Percentiles rank a stretch among this genome's conserved stretches.
Evolutionary conservation across 768 basidiomycete genomes (phyloP).

Genomic region (Hygrocybe punicea): DNA sequence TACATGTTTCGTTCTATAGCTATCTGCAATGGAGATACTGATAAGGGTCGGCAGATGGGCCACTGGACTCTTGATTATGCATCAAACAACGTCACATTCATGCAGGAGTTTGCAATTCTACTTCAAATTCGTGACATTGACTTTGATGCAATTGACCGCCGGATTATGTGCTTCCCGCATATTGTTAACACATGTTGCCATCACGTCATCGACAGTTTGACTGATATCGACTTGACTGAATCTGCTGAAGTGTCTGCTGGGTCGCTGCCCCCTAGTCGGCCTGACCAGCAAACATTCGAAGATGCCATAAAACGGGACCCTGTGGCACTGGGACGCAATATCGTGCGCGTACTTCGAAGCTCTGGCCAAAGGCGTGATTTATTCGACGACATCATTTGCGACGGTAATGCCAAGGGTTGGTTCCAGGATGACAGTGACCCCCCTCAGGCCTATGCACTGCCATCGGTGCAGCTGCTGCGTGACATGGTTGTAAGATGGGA

Average conservation of each 20-base stretch:
- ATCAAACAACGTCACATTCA: constrained; percentile 13
- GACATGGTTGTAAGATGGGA: constrained; percentile 15
- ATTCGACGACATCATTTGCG: neutral
- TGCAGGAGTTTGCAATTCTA: constrained; percentile 4
- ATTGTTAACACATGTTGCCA: constrained; percentile 17
- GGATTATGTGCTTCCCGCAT: constrained; percentile 21
- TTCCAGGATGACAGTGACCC: neutral
- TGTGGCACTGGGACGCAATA: constrained; percentile 1
- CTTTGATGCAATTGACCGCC: constrained; percentile 9
- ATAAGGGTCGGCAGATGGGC: neutral
- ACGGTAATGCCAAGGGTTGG: neutral
- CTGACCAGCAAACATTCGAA: neutral
- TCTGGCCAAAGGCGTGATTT: constrained; percentile 7
- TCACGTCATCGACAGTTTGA: constrained; percentile 12
- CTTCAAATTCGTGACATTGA: neutral
- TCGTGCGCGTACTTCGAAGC: constrained; percentile 5
- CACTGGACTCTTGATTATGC: constrained; percentile 19
- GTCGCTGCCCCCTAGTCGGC: neutral
- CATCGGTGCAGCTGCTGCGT: constrained; percentile 3
- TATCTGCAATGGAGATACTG: neutral
- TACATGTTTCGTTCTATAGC: neutral
- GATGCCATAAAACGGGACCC: neutral
- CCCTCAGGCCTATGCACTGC: neutral
- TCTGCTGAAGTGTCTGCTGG: neutral
- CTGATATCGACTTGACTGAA: constrained; percentile 1